phyloP scores from a whole-genome alignment of 148 eudicot genomes.

The Simmondsia chinensis region DNA sequence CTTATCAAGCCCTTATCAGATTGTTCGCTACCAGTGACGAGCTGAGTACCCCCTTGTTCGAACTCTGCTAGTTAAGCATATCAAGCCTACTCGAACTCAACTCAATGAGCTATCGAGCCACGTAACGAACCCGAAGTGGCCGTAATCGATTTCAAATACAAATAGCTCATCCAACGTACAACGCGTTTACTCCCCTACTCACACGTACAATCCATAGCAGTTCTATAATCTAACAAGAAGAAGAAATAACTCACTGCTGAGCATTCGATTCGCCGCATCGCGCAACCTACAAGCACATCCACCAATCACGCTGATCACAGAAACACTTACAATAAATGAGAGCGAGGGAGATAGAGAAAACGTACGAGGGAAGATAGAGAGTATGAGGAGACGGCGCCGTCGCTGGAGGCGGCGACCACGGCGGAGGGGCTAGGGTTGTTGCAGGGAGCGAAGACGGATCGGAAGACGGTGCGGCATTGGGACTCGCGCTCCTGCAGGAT shows the following conservation, averaged over 20 bases:
- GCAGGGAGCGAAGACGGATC: slow-evolving; percentile 61
- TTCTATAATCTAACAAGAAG: neutral
- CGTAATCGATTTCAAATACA: no score
- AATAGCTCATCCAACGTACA: no score
- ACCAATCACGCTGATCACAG: neutral
- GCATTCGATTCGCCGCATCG: slow-evolving; percentile 19
- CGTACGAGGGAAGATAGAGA: slow-evolving; percentile 49
- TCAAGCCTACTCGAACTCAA: no score
- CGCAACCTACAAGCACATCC: slow-evolving; percentile 25
- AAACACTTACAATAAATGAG: neutral
- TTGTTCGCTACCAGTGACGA: no score
- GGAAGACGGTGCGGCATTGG: slow-evolving; percentile 58
- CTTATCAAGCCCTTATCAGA: no score
- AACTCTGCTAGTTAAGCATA: no score
- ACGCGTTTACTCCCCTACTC: no score
- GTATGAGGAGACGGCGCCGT: slow-evolving; percentile 73
- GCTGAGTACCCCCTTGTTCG: no score
- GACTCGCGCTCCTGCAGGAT: slow-evolving; percentile 54
- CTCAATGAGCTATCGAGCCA: no score
- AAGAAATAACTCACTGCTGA: slow-evolving; percentile 31
- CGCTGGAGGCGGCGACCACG: slow-evolving; percentile 80
- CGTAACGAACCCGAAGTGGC: neutral
- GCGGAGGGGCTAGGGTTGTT: slow-evolving; percentile 41
- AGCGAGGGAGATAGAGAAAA: neutral
- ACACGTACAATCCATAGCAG: no score